Conservation (phyloP, 2,329 filamentous ascomycete species). For the Hypoxylon sp. region DNA sequence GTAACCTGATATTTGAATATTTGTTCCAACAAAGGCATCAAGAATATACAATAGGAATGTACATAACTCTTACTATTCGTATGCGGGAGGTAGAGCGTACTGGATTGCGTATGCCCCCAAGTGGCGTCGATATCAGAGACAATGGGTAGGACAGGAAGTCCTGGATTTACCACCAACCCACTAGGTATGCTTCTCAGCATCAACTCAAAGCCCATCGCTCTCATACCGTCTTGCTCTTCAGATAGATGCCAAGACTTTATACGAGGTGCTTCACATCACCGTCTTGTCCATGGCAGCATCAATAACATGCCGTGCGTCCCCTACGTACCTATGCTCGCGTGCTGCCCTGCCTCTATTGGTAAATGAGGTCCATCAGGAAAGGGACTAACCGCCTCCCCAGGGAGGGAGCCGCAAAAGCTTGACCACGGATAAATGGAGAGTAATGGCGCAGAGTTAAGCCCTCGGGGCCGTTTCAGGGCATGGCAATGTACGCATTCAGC, state of each 20-base stretch:
- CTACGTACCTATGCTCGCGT: not conserved
- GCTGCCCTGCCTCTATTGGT: not conserved
- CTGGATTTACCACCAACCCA: not conserved
- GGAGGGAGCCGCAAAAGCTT: constrained; percentile 7
- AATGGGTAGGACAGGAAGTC: not conserved
- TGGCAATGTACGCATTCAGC: constrained; percentile 12
- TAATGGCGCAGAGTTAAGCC: not conserved
- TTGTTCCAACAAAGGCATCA: not conserved
- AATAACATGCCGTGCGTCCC: too few species aligned
- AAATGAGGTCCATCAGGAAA: not conserved
- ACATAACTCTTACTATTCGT: not conserved
- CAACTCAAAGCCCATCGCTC: not conserved
- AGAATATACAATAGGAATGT: not conserved
- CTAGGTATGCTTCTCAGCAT: not conserved
- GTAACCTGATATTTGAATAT: not conserved
- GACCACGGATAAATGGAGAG: not conserved
- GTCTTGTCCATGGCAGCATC: not conserved
- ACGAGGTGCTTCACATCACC: not conserved
- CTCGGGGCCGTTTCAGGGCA: not conserved
- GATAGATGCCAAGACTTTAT: not conserved
- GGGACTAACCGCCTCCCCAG: not conserved
- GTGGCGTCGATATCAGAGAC: not conserved
- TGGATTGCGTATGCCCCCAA: not conserved
- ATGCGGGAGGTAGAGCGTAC: not conserved
- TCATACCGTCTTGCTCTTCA: not conserved